phyloP scores from a whole-genome alignment of 352 stramenopile genomes.

The Elongisporangium undulatum region DNA sequence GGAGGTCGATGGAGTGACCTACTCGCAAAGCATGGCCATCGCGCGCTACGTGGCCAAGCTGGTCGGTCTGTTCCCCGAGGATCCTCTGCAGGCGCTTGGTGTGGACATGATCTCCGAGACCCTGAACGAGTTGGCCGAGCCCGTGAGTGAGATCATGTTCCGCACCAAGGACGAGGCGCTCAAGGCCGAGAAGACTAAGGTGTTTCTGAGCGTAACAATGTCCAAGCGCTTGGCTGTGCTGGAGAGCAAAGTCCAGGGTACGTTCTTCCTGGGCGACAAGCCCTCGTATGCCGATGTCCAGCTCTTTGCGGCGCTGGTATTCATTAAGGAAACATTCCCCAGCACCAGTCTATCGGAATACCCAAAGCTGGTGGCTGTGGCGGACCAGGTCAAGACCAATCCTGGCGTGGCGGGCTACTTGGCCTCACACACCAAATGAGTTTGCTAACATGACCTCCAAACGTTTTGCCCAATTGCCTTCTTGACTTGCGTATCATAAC shows the following conservation, averaged over 20 bases:
- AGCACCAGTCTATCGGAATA: constrained; percentile 24
- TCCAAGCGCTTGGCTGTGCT: too few species aligned
- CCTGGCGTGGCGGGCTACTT: constrained; percentile 39
- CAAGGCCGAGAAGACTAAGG: too few species aligned
- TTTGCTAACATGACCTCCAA: too few species aligned
- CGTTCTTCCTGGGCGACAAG: constrained; percentile 49
- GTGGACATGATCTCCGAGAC: constrained; percentile 25
- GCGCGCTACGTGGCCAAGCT: constrained; percentile 41
- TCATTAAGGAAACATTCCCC: constrained; percentile 20
- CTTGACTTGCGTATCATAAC: constrained; percentile 2
- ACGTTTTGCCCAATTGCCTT: too few species aligned
- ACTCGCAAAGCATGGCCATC: too few species aligned
- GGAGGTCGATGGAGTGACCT: constrained; percentile 28
- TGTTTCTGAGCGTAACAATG: too few species aligned
- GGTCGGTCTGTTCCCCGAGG: constrained; percentile 20
- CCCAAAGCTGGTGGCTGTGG: constrained; percentile 40
- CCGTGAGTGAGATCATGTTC: constrained; percentile 19
- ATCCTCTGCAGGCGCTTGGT: constrained; percentile 19
- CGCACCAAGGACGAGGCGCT: constrained; percentile 33
- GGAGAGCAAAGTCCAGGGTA: too few species aligned
- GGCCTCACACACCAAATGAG: constrained; percentile 17
- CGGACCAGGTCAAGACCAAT: constrained; percentile 29
- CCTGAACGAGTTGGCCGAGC: constrained; percentile 11
- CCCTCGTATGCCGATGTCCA: constrained; percentile 34
- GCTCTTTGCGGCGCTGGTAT: constrained; percentile 30